These are phyloP conservation scores for Aspergillus saccharolyticus DNA, from an alignment of 495 filamentous ascomycete species.

Conservation along the genomic window DNA sequence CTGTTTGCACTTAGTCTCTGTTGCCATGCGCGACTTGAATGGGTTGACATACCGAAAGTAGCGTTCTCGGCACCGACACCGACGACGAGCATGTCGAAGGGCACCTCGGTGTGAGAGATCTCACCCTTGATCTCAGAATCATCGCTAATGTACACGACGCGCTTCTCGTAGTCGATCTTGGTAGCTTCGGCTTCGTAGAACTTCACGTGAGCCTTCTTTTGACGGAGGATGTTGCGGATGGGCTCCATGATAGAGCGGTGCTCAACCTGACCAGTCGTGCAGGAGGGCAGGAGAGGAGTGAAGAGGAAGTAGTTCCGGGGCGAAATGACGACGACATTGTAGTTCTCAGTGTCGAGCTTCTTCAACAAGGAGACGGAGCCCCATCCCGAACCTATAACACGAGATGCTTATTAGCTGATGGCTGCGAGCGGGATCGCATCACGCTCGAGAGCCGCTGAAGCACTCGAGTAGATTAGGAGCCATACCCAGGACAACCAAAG, in stretches of 20 bases:
- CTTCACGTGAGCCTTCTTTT: slow-evolving; percentile 85
- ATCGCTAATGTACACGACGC: slow-evolving; percentile 81
- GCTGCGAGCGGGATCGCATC: slow-evolving; percentile 1
- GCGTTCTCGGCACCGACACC: slow-evolving; percentile 98
- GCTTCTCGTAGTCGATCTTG: slow-evolving; percentile 90
- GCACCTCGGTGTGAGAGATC: slow-evolving; percentile 75
- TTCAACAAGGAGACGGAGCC: slow-evolving; percentile 94
- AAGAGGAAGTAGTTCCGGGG: slow-evolving; percentile 99
- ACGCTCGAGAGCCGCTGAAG: not conserved
- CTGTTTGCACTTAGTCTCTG: slow-evolving; percentile 28
- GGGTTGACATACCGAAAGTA: slow-evolving; percentile 68
- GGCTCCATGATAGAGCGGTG: slow-evolving; percentile 99
- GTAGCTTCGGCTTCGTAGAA: slow-evolving; percentile 98
- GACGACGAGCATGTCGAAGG: slow-evolving; percentile 97
- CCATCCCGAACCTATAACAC: slow-evolving; percentile 81
- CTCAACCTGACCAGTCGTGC: slow-evolving; percentile 94
- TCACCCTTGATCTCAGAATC: slow-evolving; percentile 90
- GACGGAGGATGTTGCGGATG: slow-evolving; percentile 85
- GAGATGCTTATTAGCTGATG: not conserved
- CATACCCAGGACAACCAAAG: slow-evolving; percentile 90
- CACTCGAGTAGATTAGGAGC: not conserved
- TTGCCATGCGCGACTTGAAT: not conserved
- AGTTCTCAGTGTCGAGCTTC: slow-evolving; percentile 96
- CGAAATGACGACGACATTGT: slow-evolving; percentile 93
- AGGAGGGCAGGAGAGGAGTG: slow-evolving; percentile 93